Evolutionary conservation across 1,284 basidiomycete species (phyloP), one percentile per base, ranked within the genome.

Genomic region (Athelia psychrophila): DNA sequence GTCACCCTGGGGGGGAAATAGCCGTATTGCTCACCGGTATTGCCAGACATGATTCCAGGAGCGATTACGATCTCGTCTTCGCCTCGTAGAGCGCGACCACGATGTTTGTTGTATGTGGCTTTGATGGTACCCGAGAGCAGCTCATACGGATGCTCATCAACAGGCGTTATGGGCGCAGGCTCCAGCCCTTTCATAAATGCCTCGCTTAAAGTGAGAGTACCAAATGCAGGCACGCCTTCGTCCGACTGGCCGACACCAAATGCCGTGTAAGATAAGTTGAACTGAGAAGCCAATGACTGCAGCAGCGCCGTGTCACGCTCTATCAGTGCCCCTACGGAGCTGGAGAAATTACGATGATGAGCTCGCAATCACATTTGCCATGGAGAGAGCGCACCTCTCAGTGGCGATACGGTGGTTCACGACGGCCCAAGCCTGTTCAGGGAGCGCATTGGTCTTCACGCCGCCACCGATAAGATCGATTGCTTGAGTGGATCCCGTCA

Each of bases 401-500:
- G 71, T 68, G 27, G 68, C 67, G 46, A 81, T 75, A 24, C 79
- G 75, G 55, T 80, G 75, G 55, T 81, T 79, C 52, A 80, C 60
- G 12, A 74, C 55, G 16, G 72, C 72, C 18, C 58, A 60, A 0
- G 70, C 70, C 16, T 67, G 60, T 61, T 79, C 77, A 2, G 77
- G 78, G 3, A 80, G 66, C 0, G 76, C 76, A 50, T 79, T 80
- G 42, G 70, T 65, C 65, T 84, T 85, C 19, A 83, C 76, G 8
- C 83, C 82, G 1, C 82, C 83, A 20, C 64, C 51, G 38, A 84
- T 66, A 6, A 85, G 56, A 59, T 84, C 86, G 35, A 84, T 75
- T 1, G 89, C 88, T 61, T 88, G 86, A 0, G 87, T 88, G 2
- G 86, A 91, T 27, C 77, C 72, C 16, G 85, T 68, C 20, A 81